Base-by-base conservation (phyloP, 108 stramenopile species). In the Poteriospumella lacustris region DNA sequence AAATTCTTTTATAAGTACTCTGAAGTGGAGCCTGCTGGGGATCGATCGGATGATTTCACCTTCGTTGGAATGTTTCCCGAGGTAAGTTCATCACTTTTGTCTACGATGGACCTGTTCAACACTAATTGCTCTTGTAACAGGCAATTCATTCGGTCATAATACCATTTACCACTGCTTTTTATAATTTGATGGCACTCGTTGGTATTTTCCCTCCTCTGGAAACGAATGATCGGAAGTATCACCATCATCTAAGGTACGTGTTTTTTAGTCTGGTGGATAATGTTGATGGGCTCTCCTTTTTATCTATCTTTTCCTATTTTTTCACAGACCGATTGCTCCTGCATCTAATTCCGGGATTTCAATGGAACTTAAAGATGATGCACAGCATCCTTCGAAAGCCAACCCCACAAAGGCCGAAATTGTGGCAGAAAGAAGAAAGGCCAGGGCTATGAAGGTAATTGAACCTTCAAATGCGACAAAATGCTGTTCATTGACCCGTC, bases 91-190 rank as follows among this genome's bases (percentile, higher is more conserved):
- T n/a, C n/a, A n/a, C n/a, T n/a, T n/a, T n/a, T n/a, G n/a, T n/a
- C n/a, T n/a, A n/a, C n/a, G n/a, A n/a, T n/a, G n/a, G n/a, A n/a
- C n/a, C n/a, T n/a, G n/a, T n/a, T n/a, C n/a, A n/a, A n/a, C n/a
- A n/a, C n/a, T n/a, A n/a, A n/a, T n/a, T n/a, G n/a, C n/a, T n/a
- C n/a, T n/a, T 19, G 15, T 56, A 19, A 56, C 52, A 56, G 52
- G 19, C 15, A 56, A 19, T 56, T 19, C 60, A 64, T 64, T 34
- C 36, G 5, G 31, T 64, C 5, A 3, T 64, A 9, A 24, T 64
- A 31, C 60, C 60, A 34, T 64, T 64, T 34, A 64, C 60, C 9
- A 64, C 60, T 64, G 60, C 60, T 24, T 64, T 64, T 34, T 64
- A 64, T 34, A 64, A 64, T 64, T 34, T 64, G 36, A 64, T 64